phyloP scores from a whole-genome alignment of 2,329 filamentous ascomycete species.

The Arthrobotrys megalospora region DNA sequence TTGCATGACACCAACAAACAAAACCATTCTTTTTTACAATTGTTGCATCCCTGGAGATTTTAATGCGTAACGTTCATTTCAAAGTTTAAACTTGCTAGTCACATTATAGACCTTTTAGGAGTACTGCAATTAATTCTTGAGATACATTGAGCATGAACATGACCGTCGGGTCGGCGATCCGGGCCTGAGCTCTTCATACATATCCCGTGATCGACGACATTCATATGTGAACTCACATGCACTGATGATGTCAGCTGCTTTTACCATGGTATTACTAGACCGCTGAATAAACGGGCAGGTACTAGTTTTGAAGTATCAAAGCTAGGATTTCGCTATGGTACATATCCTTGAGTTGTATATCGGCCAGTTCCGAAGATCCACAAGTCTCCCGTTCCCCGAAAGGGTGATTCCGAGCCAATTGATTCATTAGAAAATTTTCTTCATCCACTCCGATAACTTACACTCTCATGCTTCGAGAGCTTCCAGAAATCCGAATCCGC shows the following conservation, averaged over 20 bases:
- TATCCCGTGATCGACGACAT: constrained; percentile 5
- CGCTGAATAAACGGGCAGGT: neutral
- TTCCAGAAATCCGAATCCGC: constrained; percentile 31
- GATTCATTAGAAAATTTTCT: neutral
- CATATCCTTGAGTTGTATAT: neutral
- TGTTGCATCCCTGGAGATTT: no score
- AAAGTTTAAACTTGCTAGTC: neutral
- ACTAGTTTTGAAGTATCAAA: no score
- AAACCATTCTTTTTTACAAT: no score
- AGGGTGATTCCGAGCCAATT: constrained; percentile 30
- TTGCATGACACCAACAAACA: no score
- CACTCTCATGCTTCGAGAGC: neutral
- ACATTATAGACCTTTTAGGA: neutral
- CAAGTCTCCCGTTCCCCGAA: neutral
- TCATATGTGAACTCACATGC: neutral
- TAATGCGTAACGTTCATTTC: no score
- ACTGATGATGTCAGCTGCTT: constrained; percentile 16
- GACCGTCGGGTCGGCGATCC: neutral
- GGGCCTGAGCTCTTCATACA: neutral
- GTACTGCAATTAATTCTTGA: no score
- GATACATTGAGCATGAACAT: no score
- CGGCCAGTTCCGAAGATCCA: constrained; percentile 44
- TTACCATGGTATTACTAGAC: neutral
- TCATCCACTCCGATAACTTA: neutral
- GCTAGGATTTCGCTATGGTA: neutral